Evolutionary conservation across 768 basidiomycete species (phyloP).

Genomic region (Leccinum longicurvipes): DNA sequence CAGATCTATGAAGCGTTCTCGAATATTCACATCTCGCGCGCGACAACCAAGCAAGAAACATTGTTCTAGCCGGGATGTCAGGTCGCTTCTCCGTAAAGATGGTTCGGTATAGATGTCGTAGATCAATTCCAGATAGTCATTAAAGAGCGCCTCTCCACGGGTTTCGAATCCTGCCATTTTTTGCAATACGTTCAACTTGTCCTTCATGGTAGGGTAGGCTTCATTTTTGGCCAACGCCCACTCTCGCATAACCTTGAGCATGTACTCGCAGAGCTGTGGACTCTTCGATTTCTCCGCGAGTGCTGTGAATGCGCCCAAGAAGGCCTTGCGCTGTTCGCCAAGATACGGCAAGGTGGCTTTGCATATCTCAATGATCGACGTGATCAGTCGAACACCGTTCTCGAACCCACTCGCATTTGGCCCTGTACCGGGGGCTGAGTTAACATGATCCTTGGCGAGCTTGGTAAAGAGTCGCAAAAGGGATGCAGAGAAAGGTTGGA

Average conservation of each 20-base stretch:
- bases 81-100: conserved; percentile 79
- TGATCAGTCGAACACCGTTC: conserved; percentile 60
- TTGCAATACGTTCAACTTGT: conserved; percentile 85
- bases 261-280: conserved; percentile 69
- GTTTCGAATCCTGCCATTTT: conserved; percentile 85
- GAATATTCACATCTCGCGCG: conserved; percentile 70
- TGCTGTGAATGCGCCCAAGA: conserved; percentile 72
- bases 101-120: conserved; percentile 94
- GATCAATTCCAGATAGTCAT: conserved; percentile 83
- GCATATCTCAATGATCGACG: conserved; percentile 83
- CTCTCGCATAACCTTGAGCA: conserved; percentile 80
- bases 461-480: conserved; percentile 84
- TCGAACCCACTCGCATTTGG: conserved; percentile 41
- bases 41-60: conserved; percentile 92
- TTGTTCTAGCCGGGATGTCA: conserved; percentile 90
- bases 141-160: conserved; percentile 74
- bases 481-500: conserved; percentile 71
- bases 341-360: conserved; percentile 76
- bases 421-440: conserved; percentile 43
- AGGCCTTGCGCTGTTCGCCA: conserved; percentile 80
- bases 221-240: conserved; percentile 91
- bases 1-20: conserved; percentile 85
- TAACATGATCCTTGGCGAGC: conserved; percentile 84
- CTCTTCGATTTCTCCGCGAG: conserved; percentile 91
- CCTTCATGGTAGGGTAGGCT: conserved; percentile 88